Evolutionary conservation across 441 rosid species (phyloP).

Genomic region (Populus tomentosa): DNA sequence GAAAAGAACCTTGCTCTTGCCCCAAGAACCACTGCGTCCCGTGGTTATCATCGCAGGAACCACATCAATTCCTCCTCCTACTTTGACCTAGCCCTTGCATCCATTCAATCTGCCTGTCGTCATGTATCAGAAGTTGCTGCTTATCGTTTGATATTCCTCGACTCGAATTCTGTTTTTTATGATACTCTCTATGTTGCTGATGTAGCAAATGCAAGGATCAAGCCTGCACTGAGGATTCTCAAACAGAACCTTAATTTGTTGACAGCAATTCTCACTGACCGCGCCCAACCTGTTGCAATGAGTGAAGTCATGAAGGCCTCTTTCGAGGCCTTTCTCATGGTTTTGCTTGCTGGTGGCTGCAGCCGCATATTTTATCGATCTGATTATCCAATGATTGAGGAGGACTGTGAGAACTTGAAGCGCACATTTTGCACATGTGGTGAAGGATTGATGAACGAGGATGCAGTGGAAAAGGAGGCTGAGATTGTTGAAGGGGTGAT

Average conservation of each 20-base stretch:
- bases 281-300: slow-evolving; percentile 72
- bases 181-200: slow-evolving; percentile 66
- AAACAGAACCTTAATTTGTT: slow-evolving; percentile 73
- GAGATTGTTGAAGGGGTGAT: slow-evolving; percentile 77
- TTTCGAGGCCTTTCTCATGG: slow-evolving; percentile 74
- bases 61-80: slow-evolving; percentile 40
- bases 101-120: slow-evolving; percentile 70
- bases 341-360: slow-evolving; percentile 76
- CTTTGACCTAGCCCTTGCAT: slow-evolving; percentile 50
- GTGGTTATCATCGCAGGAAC: slow-evolving; percentile 30
- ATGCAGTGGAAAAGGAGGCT: slow-evolving; percentile 60
- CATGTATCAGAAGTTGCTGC: slow-evolving; percentile 90
- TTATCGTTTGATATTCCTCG: slow-evolving; percentile 74
- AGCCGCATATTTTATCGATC: slow-evolving; percentile 50
- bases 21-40: slow-evolving; percentile 42
- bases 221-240: slow-evolving; percentile 52
- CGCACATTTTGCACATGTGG: slow-evolving; percentile 63
- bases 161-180: slow-evolving; percentile 62
- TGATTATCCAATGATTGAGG: slow-evolving; percentile 52
- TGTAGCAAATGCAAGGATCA: slow-evolving; percentile 54
- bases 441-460: slow-evolving; percentile 76
- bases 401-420: slow-evolving; percentile 70
- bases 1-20: slow-evolving; percentile 64
- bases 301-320: slow-evolving; percentile 75
- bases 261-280: slow-evolving; percentile 62